Percentiles rank a stretch among this genome's conserved stretches.
phyloP scores from a whole-genome alignment of 306 rosid genomes.

The Arachis hypogaea region DNA sequence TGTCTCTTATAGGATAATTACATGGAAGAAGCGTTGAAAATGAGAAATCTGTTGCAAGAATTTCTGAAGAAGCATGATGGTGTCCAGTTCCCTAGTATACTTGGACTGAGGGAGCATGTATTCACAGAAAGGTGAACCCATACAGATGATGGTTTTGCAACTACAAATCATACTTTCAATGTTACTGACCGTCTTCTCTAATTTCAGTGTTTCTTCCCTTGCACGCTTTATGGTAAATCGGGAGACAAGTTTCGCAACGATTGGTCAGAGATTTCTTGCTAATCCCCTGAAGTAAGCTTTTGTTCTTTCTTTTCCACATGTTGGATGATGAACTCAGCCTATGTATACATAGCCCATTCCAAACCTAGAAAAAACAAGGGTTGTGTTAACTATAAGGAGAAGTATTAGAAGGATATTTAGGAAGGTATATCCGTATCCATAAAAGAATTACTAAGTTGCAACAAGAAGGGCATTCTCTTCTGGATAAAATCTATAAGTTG shows the following conservation, averaged over 20 bases:
- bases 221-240: slow-evolving; percentile 99
- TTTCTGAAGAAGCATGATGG: slow-evolving; percentile 93
- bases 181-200: slow-evolving; percentile 42
- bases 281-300: slow-evolving; percentile 86
- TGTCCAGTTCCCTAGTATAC: slow-evolving; percentile 82
- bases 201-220: slow-evolving; percentile 96
- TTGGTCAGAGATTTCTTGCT: slow-evolving; percentile 98
- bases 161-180: slow-evolving; percentile 9
- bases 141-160: not conserved
- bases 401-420: no score
- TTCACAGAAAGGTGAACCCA: slow-evolving; percentile 84
- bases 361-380: no score
- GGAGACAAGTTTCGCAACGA: slow-evolving; percentile 97
- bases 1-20: slow-evolving; percentile 74
- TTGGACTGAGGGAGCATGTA: slow-evolving; percentile 98
- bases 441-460: no score
- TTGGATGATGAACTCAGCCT: not conserved
- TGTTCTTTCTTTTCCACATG: slow-evolving; percentile 12
- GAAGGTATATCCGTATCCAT: no score
- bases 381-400: no score
- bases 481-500: no score
- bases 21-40: slow-evolving; percentile 98
- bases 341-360: no score
- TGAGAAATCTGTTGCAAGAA: slow-evolving; percentile 96
- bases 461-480: no score